A percentile compares a stretch with the other conserved stretches of the same genome.
Evolutionary conservation across 139 green algal species (phyloP).

Genomic region (Trebouxia sp.): DNA sequence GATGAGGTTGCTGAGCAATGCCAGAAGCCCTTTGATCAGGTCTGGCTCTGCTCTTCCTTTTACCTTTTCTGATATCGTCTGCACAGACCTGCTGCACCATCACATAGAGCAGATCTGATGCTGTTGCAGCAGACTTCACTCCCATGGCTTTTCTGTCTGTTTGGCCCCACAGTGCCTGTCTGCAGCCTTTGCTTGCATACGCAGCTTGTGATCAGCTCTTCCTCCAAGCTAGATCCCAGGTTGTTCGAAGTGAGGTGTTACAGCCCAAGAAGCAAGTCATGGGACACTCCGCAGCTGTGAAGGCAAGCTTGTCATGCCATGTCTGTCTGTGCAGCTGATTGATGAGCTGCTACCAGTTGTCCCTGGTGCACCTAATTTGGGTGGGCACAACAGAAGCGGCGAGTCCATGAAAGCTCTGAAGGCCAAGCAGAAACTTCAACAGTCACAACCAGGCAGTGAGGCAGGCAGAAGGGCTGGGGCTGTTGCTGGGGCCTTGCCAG

Average conservation of each 20-base stretch:
- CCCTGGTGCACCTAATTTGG: conserved; percentile 28
- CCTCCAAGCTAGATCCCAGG: too few species aligned
- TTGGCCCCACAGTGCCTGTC: too few species aligned
- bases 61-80: not conserved
- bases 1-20: conserved; percentile 17
- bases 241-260: too few species aligned
- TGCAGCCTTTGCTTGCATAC: too few species aligned
- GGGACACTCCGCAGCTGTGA: too few species aligned
- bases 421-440: conserved; percentile 5
- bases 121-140: too few species aligned
- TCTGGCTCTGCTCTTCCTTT: not conserved
- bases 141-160: too few species aligned
- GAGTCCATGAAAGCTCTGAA: not conserved
- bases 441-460: not conserved
- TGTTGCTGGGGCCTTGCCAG: not conserved
- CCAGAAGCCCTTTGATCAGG: conserved; percentile 18
- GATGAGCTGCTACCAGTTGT: conserved; percentile 34
- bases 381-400: conserved; percentile 22
- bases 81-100: too few species aligned
- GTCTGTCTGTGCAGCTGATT: conserved; percentile 33
- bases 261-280: too few species aligned
- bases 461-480: not conserved
- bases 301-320: too few species aligned
- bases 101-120: not conserved
- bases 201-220: too few species aligned